Percentiles rank a stretch among this genome's conserved stretches.
Evolutionary conservation across 2,329 filamentous ascomycete genomes (phyloP).

Genomic region (Xylaria sp.): DNA sequence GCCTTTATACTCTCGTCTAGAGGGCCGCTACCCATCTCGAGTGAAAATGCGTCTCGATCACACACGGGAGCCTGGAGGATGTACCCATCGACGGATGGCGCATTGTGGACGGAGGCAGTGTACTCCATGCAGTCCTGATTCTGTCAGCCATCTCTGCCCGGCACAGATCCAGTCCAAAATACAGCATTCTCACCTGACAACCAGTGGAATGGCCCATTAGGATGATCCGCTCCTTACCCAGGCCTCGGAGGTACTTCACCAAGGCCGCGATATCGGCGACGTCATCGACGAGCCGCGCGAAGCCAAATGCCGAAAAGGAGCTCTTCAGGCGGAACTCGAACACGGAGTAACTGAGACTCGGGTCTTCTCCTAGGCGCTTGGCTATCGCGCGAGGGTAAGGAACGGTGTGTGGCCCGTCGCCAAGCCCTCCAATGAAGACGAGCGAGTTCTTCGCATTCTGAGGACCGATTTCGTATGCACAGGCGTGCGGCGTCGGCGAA

Average conservation of each 20-base stretch:
- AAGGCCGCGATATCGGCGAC: constrained; percentile 64
- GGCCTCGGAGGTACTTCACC: constrained; percentile 63
- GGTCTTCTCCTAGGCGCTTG: constrained; percentile 53
- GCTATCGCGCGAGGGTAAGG: constrained; percentile 65
- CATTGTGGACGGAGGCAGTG: constrained; percentile 55
- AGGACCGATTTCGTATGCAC: constrained; percentile 61
- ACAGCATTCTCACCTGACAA: constrained; percentile 58
- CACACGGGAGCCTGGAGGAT: constrained; percentile 85
- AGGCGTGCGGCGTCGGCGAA: constrained; percentile 54
- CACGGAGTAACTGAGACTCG: constrained; percentile 60
- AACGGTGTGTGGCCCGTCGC: constrained; percentile 75
- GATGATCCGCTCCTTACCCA: constrained; percentile 63
- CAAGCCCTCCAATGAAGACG: constrained; percentile 76
- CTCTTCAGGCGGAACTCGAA: constrained; percentile 68
- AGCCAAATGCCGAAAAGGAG: constrained; percentile 65
- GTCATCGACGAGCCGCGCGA: constrained; percentile 61
- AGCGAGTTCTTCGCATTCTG: constrained; percentile 65
- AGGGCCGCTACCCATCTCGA: constrained; percentile 56
- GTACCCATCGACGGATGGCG: constrained; percentile 73
- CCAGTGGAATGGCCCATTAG: constrained; percentile 70
- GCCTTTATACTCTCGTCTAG: constrained; percentile 59
- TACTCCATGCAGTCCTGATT: constrained; percentile 68
- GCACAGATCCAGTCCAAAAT: neutral
- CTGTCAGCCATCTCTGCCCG: constrained; percentile 25
- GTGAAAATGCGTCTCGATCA: constrained; percentile 74